Evolutionary conservation across 169 alveolate species (phyloP).

Genomic region (Cryptosporidium felis): DNA sequence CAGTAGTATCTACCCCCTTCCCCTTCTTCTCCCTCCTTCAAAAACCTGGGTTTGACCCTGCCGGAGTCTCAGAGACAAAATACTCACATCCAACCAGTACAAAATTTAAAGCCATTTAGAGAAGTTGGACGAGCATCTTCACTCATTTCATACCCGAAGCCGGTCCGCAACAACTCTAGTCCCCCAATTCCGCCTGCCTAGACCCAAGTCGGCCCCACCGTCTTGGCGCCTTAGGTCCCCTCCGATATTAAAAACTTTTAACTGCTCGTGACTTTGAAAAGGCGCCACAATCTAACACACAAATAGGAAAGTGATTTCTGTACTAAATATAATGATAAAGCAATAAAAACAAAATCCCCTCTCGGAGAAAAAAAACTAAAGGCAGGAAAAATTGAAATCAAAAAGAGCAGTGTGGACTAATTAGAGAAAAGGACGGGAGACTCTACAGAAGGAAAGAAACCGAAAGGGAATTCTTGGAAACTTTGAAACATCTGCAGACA

Average conservation of each 20-base stretch:
- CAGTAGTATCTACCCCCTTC: no score
- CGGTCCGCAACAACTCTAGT: no score
- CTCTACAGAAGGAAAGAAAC: background rate
- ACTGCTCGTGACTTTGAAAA: conserved; percentile 66
- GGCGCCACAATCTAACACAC: conserved; percentile 69
- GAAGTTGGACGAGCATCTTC: no score
- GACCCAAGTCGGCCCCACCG: conserved; percentile 26
- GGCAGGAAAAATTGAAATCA: background rate
- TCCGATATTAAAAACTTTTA: conserved; percentile 26
- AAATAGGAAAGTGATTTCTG: background rate
- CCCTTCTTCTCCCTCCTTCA: no score
- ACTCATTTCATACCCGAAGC: no score
- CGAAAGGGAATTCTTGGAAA: background rate
- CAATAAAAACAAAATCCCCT: conserved; percentile 1
- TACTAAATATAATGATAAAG: conserved; percentile 19
- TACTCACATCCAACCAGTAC: no score
- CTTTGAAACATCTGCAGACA: no score
- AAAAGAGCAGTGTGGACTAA: background rate
- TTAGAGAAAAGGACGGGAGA: background rate
- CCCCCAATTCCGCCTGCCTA: no score
- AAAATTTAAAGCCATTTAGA: no score
- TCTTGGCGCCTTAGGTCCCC: conserved; percentile 24
- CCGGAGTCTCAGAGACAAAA: no score
- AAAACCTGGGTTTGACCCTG: no score
- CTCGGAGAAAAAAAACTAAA: conserved; percentile 5